Evolutionary conservation across 305 asterid genomes (phyloP).

Genomic region (Fraxinus paxiana): DNA sequence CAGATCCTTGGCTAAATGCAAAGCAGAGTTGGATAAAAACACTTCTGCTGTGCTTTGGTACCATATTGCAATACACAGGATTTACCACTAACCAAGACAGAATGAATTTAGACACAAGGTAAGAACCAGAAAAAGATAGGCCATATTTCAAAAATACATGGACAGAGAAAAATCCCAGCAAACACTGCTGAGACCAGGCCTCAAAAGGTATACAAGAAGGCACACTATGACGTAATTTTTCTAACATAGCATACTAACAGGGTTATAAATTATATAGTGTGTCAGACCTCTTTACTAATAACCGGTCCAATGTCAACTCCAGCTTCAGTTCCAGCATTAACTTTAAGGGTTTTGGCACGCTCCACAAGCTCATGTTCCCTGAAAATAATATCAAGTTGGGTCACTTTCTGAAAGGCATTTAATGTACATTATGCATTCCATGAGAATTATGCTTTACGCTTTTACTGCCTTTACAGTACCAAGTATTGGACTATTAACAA

Average conservation of each 20-base stretch:
- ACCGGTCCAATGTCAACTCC: slow-evolving; percentile 45
- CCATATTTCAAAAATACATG: background rate
- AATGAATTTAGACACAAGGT: background rate
- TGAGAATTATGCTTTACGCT: background rate
- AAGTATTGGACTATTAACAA: background rate
- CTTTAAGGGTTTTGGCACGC: slow-evolving; percentile 28
- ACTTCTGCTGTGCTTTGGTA: background rate
- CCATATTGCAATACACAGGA: background rate
- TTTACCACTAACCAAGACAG: background rate
- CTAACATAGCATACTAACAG: background rate
- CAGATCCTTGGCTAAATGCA: background rate
- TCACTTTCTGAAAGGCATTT: background rate
- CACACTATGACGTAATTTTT: background rate
- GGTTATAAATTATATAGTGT: background rate
- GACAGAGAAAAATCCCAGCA: background rate
- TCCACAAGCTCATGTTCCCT: slow-evolving; percentile 30
- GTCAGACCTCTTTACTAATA: slow-evolving; percentile 39
- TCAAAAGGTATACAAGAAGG: background rate
- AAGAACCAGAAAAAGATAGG: background rate
- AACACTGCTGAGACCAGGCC: background rate
- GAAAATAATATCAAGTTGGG: slow-evolving; percentile 7
- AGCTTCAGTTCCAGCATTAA: slow-evolving; percentile 33
- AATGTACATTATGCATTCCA: background rate
- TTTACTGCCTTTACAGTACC: background rate
- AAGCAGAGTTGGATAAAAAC: background rate